phyloP scores from a whole-genome alignment of 768 basidiomycete species.

The Leccinum obscurum region DNA sequence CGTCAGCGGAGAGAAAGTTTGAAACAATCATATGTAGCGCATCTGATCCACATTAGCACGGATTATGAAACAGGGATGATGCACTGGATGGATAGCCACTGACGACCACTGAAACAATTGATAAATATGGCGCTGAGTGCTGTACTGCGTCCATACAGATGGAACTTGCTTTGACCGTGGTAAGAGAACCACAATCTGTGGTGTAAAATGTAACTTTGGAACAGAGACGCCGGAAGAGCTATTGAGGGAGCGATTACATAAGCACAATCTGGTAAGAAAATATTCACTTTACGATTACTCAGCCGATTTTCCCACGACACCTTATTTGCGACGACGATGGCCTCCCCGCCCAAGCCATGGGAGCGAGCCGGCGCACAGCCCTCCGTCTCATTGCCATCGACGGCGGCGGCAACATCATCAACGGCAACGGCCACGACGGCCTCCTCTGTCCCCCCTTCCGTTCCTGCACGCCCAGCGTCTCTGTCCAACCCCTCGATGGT shows the following conservation, averaged over 20 bases:
- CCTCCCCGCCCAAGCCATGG: conserved; percentile 90
- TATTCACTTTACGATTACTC: not conserved
- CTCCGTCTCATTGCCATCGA: conserved; percentile 25
- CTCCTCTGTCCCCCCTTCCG: conserved; percentile 39
- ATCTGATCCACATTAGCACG: too few relatives aligned
- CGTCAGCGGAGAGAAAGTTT: not conserved
- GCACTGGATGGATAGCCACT: too few relatives aligned
- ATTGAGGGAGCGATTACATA: too few relatives aligned
- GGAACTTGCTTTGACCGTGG: too few relatives aligned
- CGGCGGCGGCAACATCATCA: conserved; percentile 23
- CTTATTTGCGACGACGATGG: conserved; percentile 47
- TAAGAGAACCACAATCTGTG: too few relatives aligned
- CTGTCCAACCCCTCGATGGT: conserved; percentile 42
- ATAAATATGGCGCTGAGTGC: too few relatives aligned
- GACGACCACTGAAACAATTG: too few relatives aligned
- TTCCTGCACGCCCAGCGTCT: conserved; percentile 66
- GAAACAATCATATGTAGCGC: not conserved
- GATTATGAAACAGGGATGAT: too few relatives aligned
- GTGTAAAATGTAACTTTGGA: too few relatives aligned
- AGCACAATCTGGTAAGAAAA: too few relatives aligned
- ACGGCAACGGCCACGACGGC: conserved; percentile 25
- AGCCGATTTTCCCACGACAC: conserved; percentile 19
- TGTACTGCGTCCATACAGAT: too few relatives aligned
- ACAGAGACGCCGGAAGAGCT: too few relatives aligned
- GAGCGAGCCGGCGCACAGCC: conserved; percentile 55